Evolutionary conservation across 805 yeast genomes (phyloP), one percentile per base, ranked within the genome.

Genomic region (baker's yeast (Saccharomyces cerevisiae)): DNA sequence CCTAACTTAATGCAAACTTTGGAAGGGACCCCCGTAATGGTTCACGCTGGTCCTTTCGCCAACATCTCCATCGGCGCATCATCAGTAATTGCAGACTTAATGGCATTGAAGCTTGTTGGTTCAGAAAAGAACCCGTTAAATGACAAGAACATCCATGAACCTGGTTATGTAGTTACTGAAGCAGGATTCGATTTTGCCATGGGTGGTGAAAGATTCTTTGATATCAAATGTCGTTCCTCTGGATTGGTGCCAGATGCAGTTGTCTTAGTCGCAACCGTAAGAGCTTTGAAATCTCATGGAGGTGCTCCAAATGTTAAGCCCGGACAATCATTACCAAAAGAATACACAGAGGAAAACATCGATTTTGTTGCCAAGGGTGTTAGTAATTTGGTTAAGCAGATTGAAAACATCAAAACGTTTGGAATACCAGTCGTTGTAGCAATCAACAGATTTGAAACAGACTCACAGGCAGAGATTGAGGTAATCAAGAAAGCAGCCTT

Each of bases 161-260:
- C 77, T 57, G 98, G 98, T 61, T 92, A 81, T 68, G 98, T 90
- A 53, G 89, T 92, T 57, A 92, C 99, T 51, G 99, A 92, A 73
- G 97, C 98, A 43, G 99, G 99, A 52, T 92, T 92, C 74, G 98
- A 92, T 73, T 92, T 94, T 78, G 92, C 97, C 50, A 92, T 92
- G 98, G 99, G 99, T 61, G 98, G 98, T 63, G 99, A 92, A 77
- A 81, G 98, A 66, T 92, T 92, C 75, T 81, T 92, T 73, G 89
- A 92, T 76, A 92, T 92, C 72, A 92, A 92, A 76, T 90, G 97
- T 72, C 84, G 98, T 70, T 79, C 96, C 21, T 86, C 95, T 43
- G 97, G 96, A 4, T 78, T 87, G 55, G 74, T 78, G 43, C 98
- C 98, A 41, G 95, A 91, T 69, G 87, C 87, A 43, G 92, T 92